A percentile compares a stretch with the other conserved stretches of the same genome.
These are phyloP conservation scores for Candida sonorensis DNA, from an alignment of 805 yeast genomes.

Conservation along the genomic window DNA sequence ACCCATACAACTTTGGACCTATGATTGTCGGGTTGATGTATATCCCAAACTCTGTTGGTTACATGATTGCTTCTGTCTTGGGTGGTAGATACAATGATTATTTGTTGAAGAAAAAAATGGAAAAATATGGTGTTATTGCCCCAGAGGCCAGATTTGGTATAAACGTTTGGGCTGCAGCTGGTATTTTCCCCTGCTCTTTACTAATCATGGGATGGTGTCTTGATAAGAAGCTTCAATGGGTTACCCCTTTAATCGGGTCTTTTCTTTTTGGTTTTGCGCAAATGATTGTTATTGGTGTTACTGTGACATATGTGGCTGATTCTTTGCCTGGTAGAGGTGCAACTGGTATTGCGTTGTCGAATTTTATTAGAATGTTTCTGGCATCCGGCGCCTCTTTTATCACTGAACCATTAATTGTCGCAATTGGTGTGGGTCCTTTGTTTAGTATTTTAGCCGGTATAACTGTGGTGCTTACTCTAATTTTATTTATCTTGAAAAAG, in stretches of 20 bases:
- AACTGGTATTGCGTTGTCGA: conserved; percentile 80
- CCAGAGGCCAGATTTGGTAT: conserved; percentile 79
- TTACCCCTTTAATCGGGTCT: conserved; percentile 73
- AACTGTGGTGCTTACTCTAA: conserved; percentile 34
- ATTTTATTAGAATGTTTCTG: conserved; percentile 61
- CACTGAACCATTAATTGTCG: conserved; percentile 61
- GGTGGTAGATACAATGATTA: conserved; percentile 80
- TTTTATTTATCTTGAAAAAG: conserved; percentile 41
- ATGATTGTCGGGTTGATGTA: conserved; percentile 68
- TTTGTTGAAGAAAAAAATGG: conserved; percentile 41
- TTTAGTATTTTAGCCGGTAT: conserved; percentile 61
- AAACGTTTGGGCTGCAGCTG: conserved; percentile 62
- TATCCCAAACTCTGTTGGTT: conserved; percentile 78
- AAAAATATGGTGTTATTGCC: conserved; percentile 55
- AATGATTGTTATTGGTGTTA: conserved; percentile 78
- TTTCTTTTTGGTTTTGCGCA: conserved; percentile 77
- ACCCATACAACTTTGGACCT: conserved; percentile 65
- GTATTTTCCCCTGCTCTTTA: conserved; percentile 55
- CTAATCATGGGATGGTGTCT: conserved; percentile 81
- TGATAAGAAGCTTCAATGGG: conserved; percentile 62
- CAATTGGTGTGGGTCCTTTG: conserved; percentile 66
- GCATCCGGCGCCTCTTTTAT: conserved; percentile 75
- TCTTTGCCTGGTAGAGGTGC: conserved; percentile 85
- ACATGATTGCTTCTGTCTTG: conserved; percentile 64
- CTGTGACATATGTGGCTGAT: conserved; percentile 76